phyloP scores from a whole-genome alignment of 345 rosid species.

The Pseudoturritis turrita region DNA sequence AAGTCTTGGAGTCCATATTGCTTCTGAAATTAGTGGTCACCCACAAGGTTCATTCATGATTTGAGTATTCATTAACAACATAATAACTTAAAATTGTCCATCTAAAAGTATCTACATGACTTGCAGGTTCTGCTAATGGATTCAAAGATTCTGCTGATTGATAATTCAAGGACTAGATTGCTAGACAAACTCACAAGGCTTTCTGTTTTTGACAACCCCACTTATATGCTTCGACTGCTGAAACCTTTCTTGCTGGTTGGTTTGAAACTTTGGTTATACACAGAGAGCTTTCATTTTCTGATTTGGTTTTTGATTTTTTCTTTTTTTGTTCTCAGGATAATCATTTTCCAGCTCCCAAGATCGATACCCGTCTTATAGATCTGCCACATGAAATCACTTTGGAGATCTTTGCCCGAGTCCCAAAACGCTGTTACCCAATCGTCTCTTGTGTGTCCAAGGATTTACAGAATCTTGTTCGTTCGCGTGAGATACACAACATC shows the following conservation, averaged over 20 bases:
- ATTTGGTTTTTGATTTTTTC: background rate
- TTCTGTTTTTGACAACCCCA: constrained; percentile 11
- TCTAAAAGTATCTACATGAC: background rate
- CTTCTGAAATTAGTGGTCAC: background rate
- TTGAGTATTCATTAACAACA: background rate
- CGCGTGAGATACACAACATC: no score
- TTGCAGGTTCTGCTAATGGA: constrained; percentile 5
- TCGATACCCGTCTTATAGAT: no score
- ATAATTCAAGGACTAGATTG: constrained; percentile 6
- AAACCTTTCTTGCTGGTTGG: constrained; percentile 13
- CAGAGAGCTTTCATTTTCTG: background rate
- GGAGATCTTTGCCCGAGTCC: no score
- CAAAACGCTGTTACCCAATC: no score
- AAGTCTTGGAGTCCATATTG: background rate
- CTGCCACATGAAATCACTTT: no score
- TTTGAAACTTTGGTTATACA: background rate
- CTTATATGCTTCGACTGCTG: constrained; percentile 1
- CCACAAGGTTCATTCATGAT: background rate
- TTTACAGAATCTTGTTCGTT: no score
- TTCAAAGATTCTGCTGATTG: constrained; percentile 2
- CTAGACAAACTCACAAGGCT: background rate
- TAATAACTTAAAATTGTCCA: background rate
- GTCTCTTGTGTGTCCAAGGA: no score
- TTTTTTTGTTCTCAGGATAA: no score
- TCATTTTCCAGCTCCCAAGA: no score